A percentile compares a stretch with the other conserved stretches of the same genome.
Conservation (phyloP, 257 asterid species). For the Solanum megistacrolobum region DNA sequence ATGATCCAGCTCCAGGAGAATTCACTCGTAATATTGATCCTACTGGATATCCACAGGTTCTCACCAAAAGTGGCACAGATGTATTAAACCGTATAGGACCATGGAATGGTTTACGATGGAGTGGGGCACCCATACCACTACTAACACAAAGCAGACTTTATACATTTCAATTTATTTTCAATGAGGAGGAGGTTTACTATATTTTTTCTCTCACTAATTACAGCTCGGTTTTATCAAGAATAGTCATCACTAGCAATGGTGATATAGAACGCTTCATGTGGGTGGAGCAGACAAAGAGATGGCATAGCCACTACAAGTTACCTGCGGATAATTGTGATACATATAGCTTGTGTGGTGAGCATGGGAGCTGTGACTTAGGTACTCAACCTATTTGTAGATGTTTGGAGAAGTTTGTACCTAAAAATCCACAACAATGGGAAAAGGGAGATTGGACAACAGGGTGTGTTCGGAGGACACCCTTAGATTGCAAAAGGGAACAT, state of each 20-base stretch:
- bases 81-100: slow-evolving; percentile 22
- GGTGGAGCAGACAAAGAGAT: slow-evolving; percentile 8
- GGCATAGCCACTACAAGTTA: not conserved
- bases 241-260: slow-evolving; percentile 4
- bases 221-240: slow-evolving; percentile 14
- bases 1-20: slow-evolving; percentile 30
- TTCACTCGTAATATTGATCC: slow-evolving; percentile 14
- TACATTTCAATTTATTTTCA: not conserved
- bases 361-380: slow-evolving; percentile 16
- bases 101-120: slow-evolving; percentile 43
- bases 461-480: slow-evolving; percentile 12
- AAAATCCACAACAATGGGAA: not conserved
- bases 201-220: not conserved
- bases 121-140: slow-evolving; percentile 11
- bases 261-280: slow-evolving; percentile 1
- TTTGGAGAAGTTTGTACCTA: slow-evolving; percentile 13
- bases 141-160: not conserved
- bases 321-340: slow-evolving; percentile 25
- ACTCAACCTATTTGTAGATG: slow-evolving; percentile 19
- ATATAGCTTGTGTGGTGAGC: slow-evolving; percentile 14
- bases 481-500: not conserved
- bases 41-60: slow-evolving; percentile 29
- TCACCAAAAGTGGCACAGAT: not conserved
- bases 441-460: slow-evolving; percentile 17
- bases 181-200: not conserved